Percentiles rank a stretch among this genome's conserved stretches.
phyloP scores from a whole-genome alignment of 768 basidiomycete genomes.

The Cyathus striatus region DNA sequence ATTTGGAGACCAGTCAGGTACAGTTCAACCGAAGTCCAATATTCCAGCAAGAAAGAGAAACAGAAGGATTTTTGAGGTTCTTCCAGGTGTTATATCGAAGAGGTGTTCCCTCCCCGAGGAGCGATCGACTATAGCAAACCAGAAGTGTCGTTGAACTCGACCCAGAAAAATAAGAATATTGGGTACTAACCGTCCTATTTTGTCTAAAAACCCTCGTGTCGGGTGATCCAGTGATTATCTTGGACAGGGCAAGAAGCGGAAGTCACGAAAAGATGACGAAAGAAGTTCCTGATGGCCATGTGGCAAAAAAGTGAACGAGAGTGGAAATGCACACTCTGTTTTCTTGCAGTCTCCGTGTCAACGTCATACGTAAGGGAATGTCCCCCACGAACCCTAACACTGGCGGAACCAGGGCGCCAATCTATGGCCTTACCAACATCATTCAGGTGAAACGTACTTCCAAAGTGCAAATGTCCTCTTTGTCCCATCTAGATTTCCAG shows the following conservation, averaged over 20 bases:
- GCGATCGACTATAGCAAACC: too few relatives aligned
- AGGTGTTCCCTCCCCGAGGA: too few relatives aligned
- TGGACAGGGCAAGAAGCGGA: slow-evolving; percentile 14
- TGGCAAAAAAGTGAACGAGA: neutral
- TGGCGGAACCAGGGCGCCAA: neutral
- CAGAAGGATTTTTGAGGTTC: neutral
- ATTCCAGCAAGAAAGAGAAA: neutral
- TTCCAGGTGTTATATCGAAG: neutral
- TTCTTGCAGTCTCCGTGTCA: neutral
- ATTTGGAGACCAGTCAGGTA: neutral
- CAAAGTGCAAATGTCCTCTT: too few relatives aligned
- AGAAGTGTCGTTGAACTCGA: too few relatives aligned
- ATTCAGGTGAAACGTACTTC: too few relatives aligned
- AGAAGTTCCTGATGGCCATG: slow-evolving; percentile 2
- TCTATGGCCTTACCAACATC: too few relatives aligned
- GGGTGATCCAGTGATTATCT: slow-evolving; percentile 5
- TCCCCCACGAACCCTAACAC: too few relatives aligned
- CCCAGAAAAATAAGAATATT: neutral
- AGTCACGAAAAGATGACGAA: slow-evolving; percentile 5
- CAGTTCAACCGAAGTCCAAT: neutral
- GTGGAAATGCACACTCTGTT: neutral
- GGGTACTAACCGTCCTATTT: too few relatives aligned
- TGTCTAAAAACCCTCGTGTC: neutral
- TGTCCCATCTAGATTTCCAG: neutral
- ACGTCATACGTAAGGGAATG: neutral